Percentiles rank a stretch among this genome's conserved stretches.
Conservation (phyloP, 306 rosid genomes). For the Fragaria vesca region DNA sequence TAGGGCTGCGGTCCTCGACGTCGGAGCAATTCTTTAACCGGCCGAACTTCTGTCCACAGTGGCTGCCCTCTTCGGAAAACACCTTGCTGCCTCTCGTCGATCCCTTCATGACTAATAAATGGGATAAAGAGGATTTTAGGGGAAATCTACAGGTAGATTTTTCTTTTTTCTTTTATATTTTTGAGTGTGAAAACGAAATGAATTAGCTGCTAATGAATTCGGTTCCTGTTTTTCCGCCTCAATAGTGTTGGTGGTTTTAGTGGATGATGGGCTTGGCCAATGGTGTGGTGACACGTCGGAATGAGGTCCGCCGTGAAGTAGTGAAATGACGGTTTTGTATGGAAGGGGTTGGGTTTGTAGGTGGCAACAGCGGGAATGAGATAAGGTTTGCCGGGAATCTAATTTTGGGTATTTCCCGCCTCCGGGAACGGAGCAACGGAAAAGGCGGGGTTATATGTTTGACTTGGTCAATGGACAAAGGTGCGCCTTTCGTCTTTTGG, state of each 20-base stretch:
- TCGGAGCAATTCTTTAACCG: constrained; percentile 28
- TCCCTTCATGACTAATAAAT: constrained; percentile 28
- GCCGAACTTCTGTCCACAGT: constrained; percentile 29
- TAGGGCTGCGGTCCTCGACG: constrained; percentile 16
- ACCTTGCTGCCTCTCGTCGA: constrained; percentile 40
- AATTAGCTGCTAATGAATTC: background rate
- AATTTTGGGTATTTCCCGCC: background rate
- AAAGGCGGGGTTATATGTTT: constrained; percentile 9
- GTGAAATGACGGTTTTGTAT: background rate
- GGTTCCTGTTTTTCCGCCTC: background rate
- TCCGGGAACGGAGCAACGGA: background rate
- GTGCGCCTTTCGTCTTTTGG: background rate
- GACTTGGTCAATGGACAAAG: constrained; percentile 39
- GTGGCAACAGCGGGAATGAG: background rate
- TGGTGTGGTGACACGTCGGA: background rate
- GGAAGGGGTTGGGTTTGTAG: background rate
- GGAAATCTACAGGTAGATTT: constrained; percentile 4
- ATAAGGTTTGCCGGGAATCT: background rate
- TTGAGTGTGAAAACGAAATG: background rate
- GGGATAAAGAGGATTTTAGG: constrained; percentile 9
- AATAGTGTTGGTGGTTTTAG: background rate
- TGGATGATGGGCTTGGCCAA: background rate
- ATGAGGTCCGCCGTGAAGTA: background rate
- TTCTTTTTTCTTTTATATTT: background rate
- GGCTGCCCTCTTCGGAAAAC: constrained; percentile 38